Conservation (phyloP, 2,329 filamentous ascomycete genomes). For the Fusarium goolgardi region DNA sequence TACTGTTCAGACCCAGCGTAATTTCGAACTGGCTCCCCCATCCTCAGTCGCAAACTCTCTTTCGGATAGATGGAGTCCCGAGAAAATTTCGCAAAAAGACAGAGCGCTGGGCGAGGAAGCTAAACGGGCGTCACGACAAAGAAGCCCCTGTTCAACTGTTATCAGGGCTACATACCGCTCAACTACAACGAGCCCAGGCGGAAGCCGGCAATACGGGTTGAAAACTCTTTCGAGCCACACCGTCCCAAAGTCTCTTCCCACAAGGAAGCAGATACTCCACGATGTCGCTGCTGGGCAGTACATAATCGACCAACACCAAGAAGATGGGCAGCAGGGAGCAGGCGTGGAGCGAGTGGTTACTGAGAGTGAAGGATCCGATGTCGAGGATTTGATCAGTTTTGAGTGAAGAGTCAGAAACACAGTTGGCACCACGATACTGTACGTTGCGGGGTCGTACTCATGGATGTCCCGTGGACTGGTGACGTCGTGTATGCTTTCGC, state of each 20-base stretch:
- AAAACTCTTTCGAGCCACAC: slow-evolving; percentile 1
- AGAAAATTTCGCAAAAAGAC: slow-evolving; percentile 31
- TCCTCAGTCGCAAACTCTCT: slow-evolving; percentile 12
- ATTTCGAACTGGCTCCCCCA: neutral
- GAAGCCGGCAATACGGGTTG: neutral
- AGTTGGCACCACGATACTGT: neutral
- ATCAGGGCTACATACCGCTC: slow-evolving; percentile 9
- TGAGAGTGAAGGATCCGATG: neutral
- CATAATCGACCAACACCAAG: neutral
- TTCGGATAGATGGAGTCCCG: slow-evolving; percentile 34
- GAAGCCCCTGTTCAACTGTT: neutral
- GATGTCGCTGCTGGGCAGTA: slow-evolving; percentile 19
- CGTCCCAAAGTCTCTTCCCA: neutral
- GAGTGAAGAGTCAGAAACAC: neutral
- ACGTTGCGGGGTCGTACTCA: neutral
- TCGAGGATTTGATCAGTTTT: slow-evolving; percentile 32
- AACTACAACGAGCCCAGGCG: neutral
- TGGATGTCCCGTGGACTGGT: neutral
- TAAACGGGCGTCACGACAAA: neutral
- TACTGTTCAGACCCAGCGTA: neutral
- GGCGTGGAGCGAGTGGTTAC: neutral
- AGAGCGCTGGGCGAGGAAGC: neutral
- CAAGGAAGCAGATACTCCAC: slow-evolving; percentile 8
- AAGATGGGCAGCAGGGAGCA: neutral
- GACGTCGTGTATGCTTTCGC: neutral